These are phyloP conservation scores for Clitopilus passeckerianus DNA, from an alignment of 768 basidiomycete species.

Conservation along the genomic window DNA sequence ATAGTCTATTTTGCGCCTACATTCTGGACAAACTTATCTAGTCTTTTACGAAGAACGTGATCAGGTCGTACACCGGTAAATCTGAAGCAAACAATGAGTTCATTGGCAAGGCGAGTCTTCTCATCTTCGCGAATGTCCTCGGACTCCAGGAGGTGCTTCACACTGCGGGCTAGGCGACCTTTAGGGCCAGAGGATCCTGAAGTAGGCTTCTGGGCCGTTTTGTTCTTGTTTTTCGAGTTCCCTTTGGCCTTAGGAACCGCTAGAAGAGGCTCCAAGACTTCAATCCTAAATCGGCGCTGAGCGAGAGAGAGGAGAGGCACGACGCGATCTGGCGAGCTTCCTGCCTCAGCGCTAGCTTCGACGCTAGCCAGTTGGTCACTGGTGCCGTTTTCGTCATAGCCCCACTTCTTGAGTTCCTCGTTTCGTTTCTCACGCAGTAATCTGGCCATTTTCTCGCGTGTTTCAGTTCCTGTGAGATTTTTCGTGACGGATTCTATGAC, in stretches of 20 bases:
- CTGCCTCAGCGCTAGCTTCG: conserved; percentile 72
- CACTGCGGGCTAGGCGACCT: conserved; percentile 64
- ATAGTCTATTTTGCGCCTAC: background rate
- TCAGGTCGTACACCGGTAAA: conserved; percentile 54
- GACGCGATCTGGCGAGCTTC: conserved; percentile 61
- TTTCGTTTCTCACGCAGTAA: conserved; percentile 53
- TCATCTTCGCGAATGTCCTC: conserved; percentile 42
- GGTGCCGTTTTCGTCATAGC: conserved; percentile 48
- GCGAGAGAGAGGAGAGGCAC: conserved; percentile 62
- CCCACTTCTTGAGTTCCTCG: conserved; percentile 71
- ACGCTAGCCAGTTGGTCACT: conserved; percentile 46
- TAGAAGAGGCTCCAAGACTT: conserved; percentile 66
- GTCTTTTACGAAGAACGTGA: conserved; percentile 63
- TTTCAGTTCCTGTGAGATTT: conserved; percentile 42
- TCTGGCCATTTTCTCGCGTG: conserved; percentile 56
- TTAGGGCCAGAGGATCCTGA: conserved; percentile 47
- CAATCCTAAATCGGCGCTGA: conserved; percentile 65
- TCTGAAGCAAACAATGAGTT: conserved; percentile 46
- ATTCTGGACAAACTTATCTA: conserved; percentile 50
- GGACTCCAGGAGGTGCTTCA: conserved; percentile 59
- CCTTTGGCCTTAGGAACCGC: conserved; percentile 55
- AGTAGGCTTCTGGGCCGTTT: conserved; percentile 29
- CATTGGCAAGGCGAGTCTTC: conserved; percentile 37
- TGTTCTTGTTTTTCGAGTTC: conserved; percentile 42
- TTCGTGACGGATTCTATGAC: conserved; percentile 57